These are phyloP conservation scores for Podospora sp. DNA, from an alignment of 495 filamentous ascomycete species.

Conservation along the genomic window DNA sequence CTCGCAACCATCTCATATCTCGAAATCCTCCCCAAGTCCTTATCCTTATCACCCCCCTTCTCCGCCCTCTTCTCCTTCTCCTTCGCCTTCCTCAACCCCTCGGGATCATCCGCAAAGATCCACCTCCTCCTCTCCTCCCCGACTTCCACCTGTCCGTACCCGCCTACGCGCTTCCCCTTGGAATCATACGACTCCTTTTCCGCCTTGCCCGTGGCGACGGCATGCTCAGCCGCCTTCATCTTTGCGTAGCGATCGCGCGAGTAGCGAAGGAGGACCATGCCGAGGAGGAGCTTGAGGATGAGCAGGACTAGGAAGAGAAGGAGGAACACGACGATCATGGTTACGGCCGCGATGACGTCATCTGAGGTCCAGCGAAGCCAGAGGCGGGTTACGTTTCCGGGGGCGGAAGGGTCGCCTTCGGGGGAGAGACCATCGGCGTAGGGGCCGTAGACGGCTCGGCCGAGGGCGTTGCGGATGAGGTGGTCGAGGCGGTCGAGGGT, in stretches of 20 bases:
- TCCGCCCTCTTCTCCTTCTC: slow-evolving; percentile 64
- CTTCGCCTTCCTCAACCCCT: slow-evolving; percentile 65
- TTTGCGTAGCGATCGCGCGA: slow-evolving; percentile 73
- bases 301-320: slow-evolving; percentile 76
- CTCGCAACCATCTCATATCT: slow-evolving; percentile 86
- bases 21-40: slow-evolving; percentile 64
- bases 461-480: slow-evolving; percentile 71
- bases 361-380: slow-evolving; percentile 57
- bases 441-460: slow-evolving; percentile 64
- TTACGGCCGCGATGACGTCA: slow-evolving; percentile 67
- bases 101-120: slow-evolving; percentile 86
- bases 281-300: slow-evolving; percentile 79
- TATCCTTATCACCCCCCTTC: slow-evolving; percentile 57
- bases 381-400: slow-evolving; percentile 10
- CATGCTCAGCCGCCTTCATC: slow-evolving; percentile 73
- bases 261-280: slow-evolving; percentile 76
- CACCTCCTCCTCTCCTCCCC: slow-evolving; percentile 82
- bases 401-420: slow-evolving; percentile 13
- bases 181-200: slow-evolving; percentile 62
- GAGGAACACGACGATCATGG: slow-evolving; percentile 78
- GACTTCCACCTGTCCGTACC: slow-evolving; percentile 82
- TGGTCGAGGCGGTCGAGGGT: slow-evolving; percentile 74
- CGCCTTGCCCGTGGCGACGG: slow-evolving; percentile 47
- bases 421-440: slow-evolving; percentile 29
- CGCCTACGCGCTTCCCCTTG: slow-evolving; percentile 72